phyloP scores from a whole-genome alignment of 345 rosid species.

The Lenwebbia sp. region DNA sequence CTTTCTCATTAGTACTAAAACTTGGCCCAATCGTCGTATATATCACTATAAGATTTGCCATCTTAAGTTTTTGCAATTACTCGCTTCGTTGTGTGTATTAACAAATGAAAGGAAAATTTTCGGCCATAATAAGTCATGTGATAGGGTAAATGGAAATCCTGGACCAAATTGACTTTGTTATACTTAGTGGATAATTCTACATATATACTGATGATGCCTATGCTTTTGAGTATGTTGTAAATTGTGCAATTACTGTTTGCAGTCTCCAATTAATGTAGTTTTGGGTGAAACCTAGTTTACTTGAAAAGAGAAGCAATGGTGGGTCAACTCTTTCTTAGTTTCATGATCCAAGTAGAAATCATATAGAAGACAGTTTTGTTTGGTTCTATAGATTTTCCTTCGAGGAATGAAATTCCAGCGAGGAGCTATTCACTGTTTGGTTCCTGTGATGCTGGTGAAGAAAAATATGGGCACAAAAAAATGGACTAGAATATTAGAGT shows the following conservation, averaged over 20 bases:
- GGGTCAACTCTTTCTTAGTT: not conserved
- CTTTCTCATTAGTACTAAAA: not conserved
- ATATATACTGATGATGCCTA: not conserved
- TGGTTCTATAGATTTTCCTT: not conserved
- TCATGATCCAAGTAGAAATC: not conserved
- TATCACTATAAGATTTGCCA: not conserved
- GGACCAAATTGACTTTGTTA: not conserved
- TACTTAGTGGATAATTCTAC: not conserved
- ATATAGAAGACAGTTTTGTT: not conserved
- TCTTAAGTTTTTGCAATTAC: not conserved
- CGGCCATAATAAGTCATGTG: not conserved
- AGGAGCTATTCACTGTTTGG: not conserved
- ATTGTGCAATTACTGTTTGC: not conserved
- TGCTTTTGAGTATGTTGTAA: not conserved
- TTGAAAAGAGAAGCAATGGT: not conserved
- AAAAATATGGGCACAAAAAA: not conserved
- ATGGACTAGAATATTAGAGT: not conserved
- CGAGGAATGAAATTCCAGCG: not conserved
- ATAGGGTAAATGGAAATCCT: not conserved
- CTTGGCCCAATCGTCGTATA: not conserved
- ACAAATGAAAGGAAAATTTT: not conserved
- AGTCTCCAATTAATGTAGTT: not conserved
- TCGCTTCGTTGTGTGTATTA: not conserved
- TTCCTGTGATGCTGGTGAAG: not conserved
- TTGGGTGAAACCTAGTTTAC: not conserved